Evolutionary conservation across 768 basidiomycete genomes (phyloP).

Genomic region (Leccinellum luteum): DNA sequence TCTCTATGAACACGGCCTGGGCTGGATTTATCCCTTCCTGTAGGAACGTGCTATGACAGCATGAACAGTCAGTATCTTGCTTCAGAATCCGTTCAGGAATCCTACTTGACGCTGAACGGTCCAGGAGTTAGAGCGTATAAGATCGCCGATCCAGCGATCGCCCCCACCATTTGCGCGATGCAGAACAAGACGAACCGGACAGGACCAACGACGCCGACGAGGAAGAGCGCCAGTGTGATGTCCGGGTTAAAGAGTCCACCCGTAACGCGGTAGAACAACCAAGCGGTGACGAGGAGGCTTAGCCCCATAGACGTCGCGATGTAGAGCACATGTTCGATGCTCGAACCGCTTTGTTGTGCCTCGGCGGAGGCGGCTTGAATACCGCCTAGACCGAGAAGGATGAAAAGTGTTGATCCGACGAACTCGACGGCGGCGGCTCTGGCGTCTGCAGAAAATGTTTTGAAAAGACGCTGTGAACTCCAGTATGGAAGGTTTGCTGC

Average conservation of each 20-base stretch:
- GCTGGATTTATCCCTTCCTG: conserved; percentile 45
- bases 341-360: conserved; percentile 29
- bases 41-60: conserved; percentile 44
- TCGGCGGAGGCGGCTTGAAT: conserved; percentile 53
- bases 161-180: conserved; percentile 60
- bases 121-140: conserved; percentile 54
- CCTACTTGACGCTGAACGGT: conserved; percentile 51
- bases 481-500: conserved; percentile 12
- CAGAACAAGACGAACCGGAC: conserved; percentile 57
- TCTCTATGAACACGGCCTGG: conserved; percentile 69
- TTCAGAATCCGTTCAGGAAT: conserved; percentile 9
- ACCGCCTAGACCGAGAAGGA: conserved; percentile 63
- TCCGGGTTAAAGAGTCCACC: conserved; percentile 69
- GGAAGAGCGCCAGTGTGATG: conserved; percentile 56
- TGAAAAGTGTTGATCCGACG: conserved; percentile 58
- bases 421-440: conserved; percentile 56
- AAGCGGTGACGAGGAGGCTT: conserved; percentile 59
- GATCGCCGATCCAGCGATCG: conserved; percentile 57
- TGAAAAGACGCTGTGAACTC: conserved; percentile 28
- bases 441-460: conserved; percentile 37
- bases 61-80: conserved; percentile 2
- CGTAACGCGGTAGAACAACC: conserved; percentile 65
- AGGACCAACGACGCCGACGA: conserved; percentile 53
- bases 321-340: conserved; percentile 48
- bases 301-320: conserved; percentile 61